Evolutionary conservation across 2,329 filamentous ascomycete species (phyloP).

Genomic region (Aspergillus sp.): DNA sequence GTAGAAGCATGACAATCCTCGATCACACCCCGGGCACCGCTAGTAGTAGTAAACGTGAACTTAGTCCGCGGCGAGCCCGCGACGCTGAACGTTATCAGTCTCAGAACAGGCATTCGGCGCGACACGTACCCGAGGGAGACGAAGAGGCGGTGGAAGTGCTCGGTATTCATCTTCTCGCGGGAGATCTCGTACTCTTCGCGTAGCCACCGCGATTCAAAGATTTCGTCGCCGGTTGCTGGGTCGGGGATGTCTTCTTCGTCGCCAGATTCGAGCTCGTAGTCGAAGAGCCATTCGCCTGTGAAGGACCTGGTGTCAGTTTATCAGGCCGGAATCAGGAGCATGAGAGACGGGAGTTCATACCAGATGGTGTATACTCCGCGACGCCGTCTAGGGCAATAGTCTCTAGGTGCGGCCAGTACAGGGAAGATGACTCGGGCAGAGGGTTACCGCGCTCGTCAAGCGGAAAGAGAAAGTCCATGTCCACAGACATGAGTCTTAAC

Average conservation of each 20-base stretch:
- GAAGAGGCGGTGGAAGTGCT: conserved; percentile 15
- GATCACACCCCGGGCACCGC: neutral
- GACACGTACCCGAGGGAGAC: conserved; percentile 12
- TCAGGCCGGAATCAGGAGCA: neutral
- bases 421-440: neutral
- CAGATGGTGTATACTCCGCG: conserved; percentile 4
- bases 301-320: neutral
- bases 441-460: conserved; percentile 5
- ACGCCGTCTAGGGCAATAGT: neutral
- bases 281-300: conserved; percentile 12
- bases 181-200: neutral
- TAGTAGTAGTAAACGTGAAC: neutral
- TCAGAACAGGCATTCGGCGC: conserved; percentile 2
- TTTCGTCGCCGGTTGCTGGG: neutral
- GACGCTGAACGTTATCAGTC: neutral
- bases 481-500: neutral
- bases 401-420: conserved; percentile 13
- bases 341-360: neutral
- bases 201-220: neutral
- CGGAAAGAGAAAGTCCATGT: conserved; percentile 12
- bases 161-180: neutral
- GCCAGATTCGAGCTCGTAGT: neutral
- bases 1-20: neutral
- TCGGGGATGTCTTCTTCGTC: neutral
- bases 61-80: neutral